These are phyloP conservation scores for Fusarium proliferatum DNA, from an alignment of 2,329 filamentous ascomycete genomes.

Conservation along the genomic window DNA sequence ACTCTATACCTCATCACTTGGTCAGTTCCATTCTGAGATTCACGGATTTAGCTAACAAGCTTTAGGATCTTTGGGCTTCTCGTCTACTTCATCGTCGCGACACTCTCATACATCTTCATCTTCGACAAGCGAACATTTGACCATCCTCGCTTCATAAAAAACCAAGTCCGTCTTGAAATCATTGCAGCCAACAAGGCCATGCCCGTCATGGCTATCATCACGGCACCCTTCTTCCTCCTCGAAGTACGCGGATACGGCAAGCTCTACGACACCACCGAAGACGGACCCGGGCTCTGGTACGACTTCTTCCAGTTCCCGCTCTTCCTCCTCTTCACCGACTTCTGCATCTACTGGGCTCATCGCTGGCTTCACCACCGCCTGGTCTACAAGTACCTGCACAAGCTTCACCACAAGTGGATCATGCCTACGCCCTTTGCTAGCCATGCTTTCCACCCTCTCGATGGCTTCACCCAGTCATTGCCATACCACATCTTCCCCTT, in stretches of 20 bases:
- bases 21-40: constrained; percentile 60
- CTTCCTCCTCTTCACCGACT: constrained; percentile 90
- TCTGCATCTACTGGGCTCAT: constrained; percentile 92
- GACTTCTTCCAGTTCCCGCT: constrained; percentile 85
- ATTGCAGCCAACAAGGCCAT: constrained; percentile 79
- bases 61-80: constrained; percentile 84
- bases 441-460: constrained; percentile 93
- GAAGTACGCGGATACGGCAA: constrained; percentile 88
- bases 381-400: constrained; percentile 88
- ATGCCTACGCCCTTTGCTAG: constrained; percentile 95
- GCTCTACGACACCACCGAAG: constrained; percentile 83
- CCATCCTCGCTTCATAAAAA: constrained; percentile 95
- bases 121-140: constrained; percentile 91
- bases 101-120: constrained; percentile 85
- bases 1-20: constrained; percentile 88
- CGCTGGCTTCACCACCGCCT: constrained; percentile 82
- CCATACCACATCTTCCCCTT: constrained; percentile 96
- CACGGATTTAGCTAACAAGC: background rate
- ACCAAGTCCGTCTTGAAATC: constrained; percentile 90
- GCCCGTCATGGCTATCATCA: constrained; percentile 85
- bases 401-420: constrained; percentile 99
- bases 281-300: constrained; percentile 83
- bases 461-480: constrained; percentile 87
- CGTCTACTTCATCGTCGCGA: constrained; percentile 86
- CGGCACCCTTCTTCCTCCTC: constrained; percentile 80